A percentile compares a stretch with the other conserved stretches of the same genome.
These are phyloP conservation scores for Pyrenophora graminea DNA, from an alignment of 2,329 filamentous ascomycete species.

Conservation along the genomic window DNA sequence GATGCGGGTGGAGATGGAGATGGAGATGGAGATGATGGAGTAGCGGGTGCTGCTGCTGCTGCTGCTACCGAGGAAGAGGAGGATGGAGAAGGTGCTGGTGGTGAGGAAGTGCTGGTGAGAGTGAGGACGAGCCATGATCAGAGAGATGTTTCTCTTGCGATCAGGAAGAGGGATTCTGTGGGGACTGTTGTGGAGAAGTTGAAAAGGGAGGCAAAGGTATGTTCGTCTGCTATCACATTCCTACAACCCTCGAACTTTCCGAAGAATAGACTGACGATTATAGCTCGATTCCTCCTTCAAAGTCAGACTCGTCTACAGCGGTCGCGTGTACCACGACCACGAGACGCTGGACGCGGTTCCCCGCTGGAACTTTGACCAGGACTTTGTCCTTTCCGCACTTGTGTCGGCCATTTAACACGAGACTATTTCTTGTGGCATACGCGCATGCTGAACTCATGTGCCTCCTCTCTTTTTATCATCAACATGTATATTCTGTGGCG, in stretches of 20 bases:
- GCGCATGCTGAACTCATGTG: too few relatives aligned
- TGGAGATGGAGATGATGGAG: conserved; percentile 24
- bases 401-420: conserved; percentile 3
- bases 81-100: conserved; percentile 34
- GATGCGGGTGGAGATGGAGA: conserved; percentile 25
- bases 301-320: conserved; percentile 78
- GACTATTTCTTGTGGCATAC: too few relatives aligned
- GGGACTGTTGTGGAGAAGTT: conserved; percentile 66
- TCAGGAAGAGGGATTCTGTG: conserved; percentile 59
- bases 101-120: conserved; percentile 37
- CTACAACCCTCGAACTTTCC: neutral
- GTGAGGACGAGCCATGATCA: conserved; percentile 46
- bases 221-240: conserved; percentile 26
- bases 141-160: conserved; percentile 44
- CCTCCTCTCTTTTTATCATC: too few relatives aligned
- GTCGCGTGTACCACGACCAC: conserved; percentile 74
- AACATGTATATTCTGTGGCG: too few relatives aligned
- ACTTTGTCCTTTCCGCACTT: conserved; percentile 17
- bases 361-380: conserved; percentile 68
- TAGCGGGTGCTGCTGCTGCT: conserved; percentile 14
- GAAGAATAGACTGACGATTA: conserved; percentile 8
- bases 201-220: conserved; percentile 65
- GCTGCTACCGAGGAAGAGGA: conserved; percentile 7
- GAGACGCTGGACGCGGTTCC: conserved; percentile 65
- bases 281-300: conserved; percentile 61